Evolutionary conservation across 2,329 filamentous ascomycete species (phyloP), one percentile per base, ranked within the genome.

Genomic region (Trichoderma sp.): DNA sequence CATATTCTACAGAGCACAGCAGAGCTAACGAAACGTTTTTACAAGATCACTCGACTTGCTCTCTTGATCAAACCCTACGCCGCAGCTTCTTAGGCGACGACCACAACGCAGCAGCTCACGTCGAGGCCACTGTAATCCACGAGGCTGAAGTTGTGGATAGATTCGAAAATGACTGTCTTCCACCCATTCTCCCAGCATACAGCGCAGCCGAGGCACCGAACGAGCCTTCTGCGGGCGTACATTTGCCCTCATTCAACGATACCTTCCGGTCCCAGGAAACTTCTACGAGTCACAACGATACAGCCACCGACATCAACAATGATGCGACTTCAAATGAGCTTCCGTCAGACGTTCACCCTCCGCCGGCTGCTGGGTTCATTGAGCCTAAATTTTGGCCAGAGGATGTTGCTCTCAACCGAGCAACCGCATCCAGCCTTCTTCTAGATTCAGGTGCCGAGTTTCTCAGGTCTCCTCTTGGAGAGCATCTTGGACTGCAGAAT

Each of bases 391-490:
- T 58, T 27, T 68, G 57, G 58, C 37, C 33, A 43, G 52, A 57
- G 8, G 57, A 68, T 6, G 49, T 63, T 37, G 66, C 66, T n/a
- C 58, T 57, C 16, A 59, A 60, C 31, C 47, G 58, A 47, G 66
- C 66, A 35, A 62, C 58, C 6, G 57, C 62, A 14, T 49, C 72
- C 10, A 68, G 67, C 27, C 62, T 69, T 10, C 77, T 78, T 72
- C 72, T 75, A 29, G 61, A 71, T 4, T 77, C 79, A 14, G 79
- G 79, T 14, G 74, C 76, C 4, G 73, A 74, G 21, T 81, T 82
- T 60, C 74, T 81, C 13, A 76, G 60, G 2, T 60, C 78, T 35
- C 70, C 74, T 0, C 73, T 61, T 0, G 63, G 65, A 19, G 72
- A 71, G 8, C 53, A 58, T 47, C 29, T 31, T 16, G 52, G 49